phyloP scores from a whole-genome alignment of 306 rosid species.

The Quercus cerris region DNA sequence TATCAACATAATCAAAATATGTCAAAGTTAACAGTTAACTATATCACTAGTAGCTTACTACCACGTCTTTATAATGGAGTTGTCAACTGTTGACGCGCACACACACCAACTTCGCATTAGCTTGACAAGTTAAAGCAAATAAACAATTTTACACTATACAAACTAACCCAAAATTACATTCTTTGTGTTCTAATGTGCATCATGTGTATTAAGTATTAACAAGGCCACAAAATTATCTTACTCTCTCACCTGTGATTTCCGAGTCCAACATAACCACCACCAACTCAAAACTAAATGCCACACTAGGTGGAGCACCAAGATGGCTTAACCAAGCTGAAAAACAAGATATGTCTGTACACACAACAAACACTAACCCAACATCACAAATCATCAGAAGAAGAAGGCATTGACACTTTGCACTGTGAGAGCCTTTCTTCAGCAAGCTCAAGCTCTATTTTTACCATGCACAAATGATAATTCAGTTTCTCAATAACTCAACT shows the following conservation, averaged over 20 bases:
- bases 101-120: conserved; percentile 1
- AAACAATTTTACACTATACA: background rate
- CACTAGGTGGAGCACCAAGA: background rate
- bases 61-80: background rate
- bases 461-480: background rate
- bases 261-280: background rate
- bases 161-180: conserved; percentile 2
- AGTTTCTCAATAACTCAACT: background rate
- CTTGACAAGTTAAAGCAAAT: background rate
- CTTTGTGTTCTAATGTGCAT: background rate
- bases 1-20: background rate
- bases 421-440: background rate
- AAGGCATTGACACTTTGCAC: background rate
- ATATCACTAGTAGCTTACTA: background rate
- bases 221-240: background rate
- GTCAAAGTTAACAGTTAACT: background rate
- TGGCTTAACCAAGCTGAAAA: no score
- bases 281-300: background rate
- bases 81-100: background rate
- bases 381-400: no score
- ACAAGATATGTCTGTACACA: no score
- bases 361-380: background rate
- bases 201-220: background rate
- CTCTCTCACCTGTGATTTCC: background rate
- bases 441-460: background rate